A percentile compares a stretch with the other conserved stretches of the same genome.
These are phyloP conservation scores for Aspergillus candidus DNA, from an alignment of 2,329 filamentous ascomycete genomes.

Conservation along the genomic window DNA sequence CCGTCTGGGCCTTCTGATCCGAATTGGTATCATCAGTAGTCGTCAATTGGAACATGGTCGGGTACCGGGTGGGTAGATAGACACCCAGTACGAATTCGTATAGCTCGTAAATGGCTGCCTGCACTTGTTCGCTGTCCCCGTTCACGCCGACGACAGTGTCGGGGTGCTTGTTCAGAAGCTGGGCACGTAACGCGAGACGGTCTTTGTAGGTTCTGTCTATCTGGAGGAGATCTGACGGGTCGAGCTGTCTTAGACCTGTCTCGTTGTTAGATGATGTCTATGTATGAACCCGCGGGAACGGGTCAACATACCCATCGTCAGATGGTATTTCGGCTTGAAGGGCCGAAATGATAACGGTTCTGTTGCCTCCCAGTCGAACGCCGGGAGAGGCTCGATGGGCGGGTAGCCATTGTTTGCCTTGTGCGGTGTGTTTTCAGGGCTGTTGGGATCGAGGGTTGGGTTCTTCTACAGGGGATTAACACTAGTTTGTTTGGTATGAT, in stretches of 20 bases:
- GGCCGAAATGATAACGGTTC: slow-evolving; percentile 51
- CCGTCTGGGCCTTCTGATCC: slow-evolving; percentile 8
- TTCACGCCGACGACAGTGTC: slow-evolving; percentile 37
- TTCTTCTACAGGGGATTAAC: not conserved
- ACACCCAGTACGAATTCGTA: slow-evolving; percentile 50
- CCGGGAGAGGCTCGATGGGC: slow-evolving; percentile 36
- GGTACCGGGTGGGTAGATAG: slow-evolving; percentile 54
- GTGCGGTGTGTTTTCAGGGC: not conserved
- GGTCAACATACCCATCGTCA: slow-evolving; percentile 55
- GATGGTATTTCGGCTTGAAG: slow-evolving; percentile 56
- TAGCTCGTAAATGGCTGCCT: slow-evolving; percentile 49
- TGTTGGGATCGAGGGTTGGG: not conserved
- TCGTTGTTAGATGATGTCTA: slow-evolving; percentile 2
- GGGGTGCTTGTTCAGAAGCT: slow-evolving; percentile 42
- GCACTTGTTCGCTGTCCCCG: slow-evolving; percentile 34
- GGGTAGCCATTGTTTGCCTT: slow-evolving; percentile 15
- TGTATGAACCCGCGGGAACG: slow-evolving; percentile 2
- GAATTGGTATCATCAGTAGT: not conserved
- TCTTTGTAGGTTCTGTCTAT: slow-evolving; percentile 56
- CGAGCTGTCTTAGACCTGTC: slow-evolving; percentile 48
- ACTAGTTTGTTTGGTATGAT: not conserved
- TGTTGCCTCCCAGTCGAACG: slow-evolving; percentile 48
- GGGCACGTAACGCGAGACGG: slow-evolving; percentile 46
- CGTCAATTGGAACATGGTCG: slow-evolving; percentile 44
- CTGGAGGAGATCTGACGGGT: slow-evolving; percentile 50